phyloP scores from a whole-genome alignment of 139 green algal species.

The Haematococcus sp. region DNA sequence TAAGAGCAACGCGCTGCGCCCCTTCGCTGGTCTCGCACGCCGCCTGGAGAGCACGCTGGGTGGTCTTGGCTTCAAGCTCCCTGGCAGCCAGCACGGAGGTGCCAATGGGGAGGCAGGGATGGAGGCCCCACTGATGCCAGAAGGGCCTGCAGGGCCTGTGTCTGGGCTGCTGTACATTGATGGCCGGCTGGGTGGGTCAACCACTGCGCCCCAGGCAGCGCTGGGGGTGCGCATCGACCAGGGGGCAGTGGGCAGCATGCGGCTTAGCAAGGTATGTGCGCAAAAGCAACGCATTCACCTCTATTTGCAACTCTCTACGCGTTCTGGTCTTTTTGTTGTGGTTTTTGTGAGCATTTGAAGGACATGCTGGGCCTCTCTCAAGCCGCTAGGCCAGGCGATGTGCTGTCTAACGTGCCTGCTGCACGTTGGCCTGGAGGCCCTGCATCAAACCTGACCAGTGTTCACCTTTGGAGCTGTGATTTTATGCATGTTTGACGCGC shows the following conservation, averaged over 20 bases:
- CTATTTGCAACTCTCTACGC: no score
- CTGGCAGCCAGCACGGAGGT: background rate
- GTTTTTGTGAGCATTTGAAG: no score
- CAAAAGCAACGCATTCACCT: no score
- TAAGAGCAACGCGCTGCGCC: conserved; percentile 4
- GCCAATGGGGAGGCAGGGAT: background rate
- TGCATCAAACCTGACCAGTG: no score
- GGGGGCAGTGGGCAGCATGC: conserved; percentile 64
- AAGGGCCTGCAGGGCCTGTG: conserved; percentile 28
- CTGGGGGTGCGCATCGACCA: conserved; percentile 68
- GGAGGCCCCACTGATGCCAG: background rate
- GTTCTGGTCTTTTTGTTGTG: no score
- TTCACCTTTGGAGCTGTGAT: no score
- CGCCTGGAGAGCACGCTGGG: conserved; percentile 36
- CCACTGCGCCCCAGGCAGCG: conserved; percentile 26
- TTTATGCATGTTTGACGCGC: no score
- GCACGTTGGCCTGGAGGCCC: no score
- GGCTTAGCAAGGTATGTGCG: conserved; percentile 37
- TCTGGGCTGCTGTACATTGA: conserved; percentile 77
- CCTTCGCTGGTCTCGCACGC: conserved; percentile 26
- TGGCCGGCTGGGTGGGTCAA: conserved; percentile 58
- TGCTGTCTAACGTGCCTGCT: no score
- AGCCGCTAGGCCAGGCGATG: no score
- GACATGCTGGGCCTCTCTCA: no score
- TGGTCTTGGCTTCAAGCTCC: conserved; percentile 30